Evolutionary conservation across 306 rosid species (phyloP).

Genomic region (Cicer chorassanicum): DNA sequence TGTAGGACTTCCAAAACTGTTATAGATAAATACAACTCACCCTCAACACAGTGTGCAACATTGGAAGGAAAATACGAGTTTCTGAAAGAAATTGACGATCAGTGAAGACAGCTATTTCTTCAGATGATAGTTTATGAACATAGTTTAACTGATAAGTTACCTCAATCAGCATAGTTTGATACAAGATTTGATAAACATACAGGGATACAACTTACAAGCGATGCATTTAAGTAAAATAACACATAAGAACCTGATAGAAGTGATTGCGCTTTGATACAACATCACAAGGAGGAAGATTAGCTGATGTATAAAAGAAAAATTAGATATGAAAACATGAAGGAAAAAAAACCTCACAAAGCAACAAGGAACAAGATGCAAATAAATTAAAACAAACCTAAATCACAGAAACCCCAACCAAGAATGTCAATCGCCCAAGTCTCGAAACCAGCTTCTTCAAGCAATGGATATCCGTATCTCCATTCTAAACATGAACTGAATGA

Average conservation of each 20-base stretch:
- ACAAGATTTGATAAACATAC: conserved; percentile 9
- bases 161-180: conserved; percentile 27
- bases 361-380: conserved; percentile 22
- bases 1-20: conserved; percentile 88
- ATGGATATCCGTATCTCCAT: conserved; percentile 86
- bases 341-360: conserved; percentile 1
- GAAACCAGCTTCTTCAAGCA: conserved; percentile 82
- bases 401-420: conserved; percentile 99
- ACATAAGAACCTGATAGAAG: conserved; percentile 73
- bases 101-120: conserved; percentile 25
- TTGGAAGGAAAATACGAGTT: conserved; percentile 24
- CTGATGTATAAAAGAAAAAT: conserved; percentile 52
- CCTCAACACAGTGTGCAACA: conserved; percentile 40
- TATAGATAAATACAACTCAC: conserved; percentile 40
- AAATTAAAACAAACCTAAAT: conserved; percentile 68
- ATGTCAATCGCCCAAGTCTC: conserved; percentile 96
- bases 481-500: conserved; percentile 94
- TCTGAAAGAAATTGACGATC: conserved; percentile 24
- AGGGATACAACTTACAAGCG: background rate
- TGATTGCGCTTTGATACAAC: conserved; percentile 81
- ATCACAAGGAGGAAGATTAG: conserved; percentile 73
- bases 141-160: conserved; percentile 7
- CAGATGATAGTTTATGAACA: conserved; percentile 31
- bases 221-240: conserved; percentile 5
- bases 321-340: background rate